Evolutionary conservation across 768 basidiomycete species (phyloP), one percentile per base, ranked within the genome.

Genomic region (Coprinopsis sp.): DNA sequence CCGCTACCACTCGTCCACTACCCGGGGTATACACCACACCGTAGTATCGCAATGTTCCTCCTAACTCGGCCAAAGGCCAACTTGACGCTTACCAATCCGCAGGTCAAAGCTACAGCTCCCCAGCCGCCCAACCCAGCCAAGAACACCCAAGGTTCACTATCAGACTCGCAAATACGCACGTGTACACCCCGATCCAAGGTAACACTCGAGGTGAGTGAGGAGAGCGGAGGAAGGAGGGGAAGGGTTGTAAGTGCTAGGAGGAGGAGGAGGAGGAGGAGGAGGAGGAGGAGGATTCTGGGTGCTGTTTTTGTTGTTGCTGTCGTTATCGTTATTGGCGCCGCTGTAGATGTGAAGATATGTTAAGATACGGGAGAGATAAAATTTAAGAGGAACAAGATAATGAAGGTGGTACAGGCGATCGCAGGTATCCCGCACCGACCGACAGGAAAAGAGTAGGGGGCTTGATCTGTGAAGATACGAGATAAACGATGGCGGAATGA

Each of bases 391-490:
- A 21, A 19, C 41, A 51, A 29, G 40, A 46, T 46, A 24, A 41
- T 39, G 39, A 56, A 1, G 52, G 27, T 46, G 51, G 54, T 46
- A 6, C 53, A 53, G 55, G 49, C 7, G 34, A 77, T 44, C 72
- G 72, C 52, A 86, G 75, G 58, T 84, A 84, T 22, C 78, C 73
- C 21, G 78, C 73, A 10, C 81, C 74, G 30, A 86, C 62, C 46
- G 82, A 63, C 19, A 88, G 75, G 30, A 73, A 81, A 87, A 74
- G 6, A 91, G 60, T 50, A 90, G 74, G 4, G 82, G 75, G 60
- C 87, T 87, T 50, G 89, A 65, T 44, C 88, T 78, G 59, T 89
- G 85, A 43, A 92, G 70, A 57, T 81, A 84, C 6, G 82, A 78
- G 16, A 92, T 74, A 58, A 91, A 86, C 2, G 87, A 80, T 1